These are phyloP conservation scores for Diaporthe helianthi DNA, from an alignment of 2,329 filamentous ascomycete genomes.

Conservation along the genomic window DNA sequence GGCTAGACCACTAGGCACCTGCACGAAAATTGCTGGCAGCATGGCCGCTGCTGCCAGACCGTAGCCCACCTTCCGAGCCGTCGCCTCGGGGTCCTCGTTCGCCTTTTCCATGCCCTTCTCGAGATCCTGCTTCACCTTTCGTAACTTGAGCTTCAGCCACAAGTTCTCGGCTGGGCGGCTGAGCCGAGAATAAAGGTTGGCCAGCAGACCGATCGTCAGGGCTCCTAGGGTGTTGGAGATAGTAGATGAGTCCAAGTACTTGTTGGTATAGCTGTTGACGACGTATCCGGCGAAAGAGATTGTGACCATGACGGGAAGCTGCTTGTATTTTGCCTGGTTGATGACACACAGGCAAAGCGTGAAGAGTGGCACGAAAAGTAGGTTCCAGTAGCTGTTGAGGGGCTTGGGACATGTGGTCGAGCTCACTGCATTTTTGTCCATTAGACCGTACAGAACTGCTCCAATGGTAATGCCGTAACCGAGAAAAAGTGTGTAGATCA, in stretches of 20 bases:
- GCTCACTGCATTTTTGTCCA: conserved; percentile 61
- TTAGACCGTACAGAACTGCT: conserved; percentile 66
- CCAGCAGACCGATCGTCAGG: conserved; percentile 76
- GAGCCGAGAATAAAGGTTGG: conserved; percentile 79
- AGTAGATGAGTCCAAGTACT: conserved; percentile 73
- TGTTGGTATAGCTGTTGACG: conserved; percentile 75
- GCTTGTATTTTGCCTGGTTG: conserved; percentile 82
- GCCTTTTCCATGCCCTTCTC: conserved; percentile 42
- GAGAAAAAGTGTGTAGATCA: conserved; percentile 76
- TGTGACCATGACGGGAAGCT: conserved; percentile 76
- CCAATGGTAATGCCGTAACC: conserved; percentile 77
- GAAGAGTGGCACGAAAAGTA: conserved; percentile 72
- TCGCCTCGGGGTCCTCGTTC: conserved; percentile 36
- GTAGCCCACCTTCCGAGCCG: conserved; percentile 63
- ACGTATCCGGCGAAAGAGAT: conserved; percentile 78
- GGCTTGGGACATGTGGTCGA: conserved; percentile 51
- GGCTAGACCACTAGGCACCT: conserved; percentile 69
- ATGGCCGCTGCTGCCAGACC: conserved; percentile 85
- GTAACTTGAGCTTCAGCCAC: conserved; percentile 54
- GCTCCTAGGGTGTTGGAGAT: conserved; percentile 81
- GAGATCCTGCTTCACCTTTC: conserved; percentile 39
- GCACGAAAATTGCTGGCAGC: conserved; percentile 83
- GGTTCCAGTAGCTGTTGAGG: conserved; percentile 55
- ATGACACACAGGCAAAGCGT: conserved; percentile 64
- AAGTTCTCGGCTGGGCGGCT: conserved; percentile 64